phyloP scores from a whole-genome alignment of 257 asterid species.

The Primulina eburnea region DNA sequence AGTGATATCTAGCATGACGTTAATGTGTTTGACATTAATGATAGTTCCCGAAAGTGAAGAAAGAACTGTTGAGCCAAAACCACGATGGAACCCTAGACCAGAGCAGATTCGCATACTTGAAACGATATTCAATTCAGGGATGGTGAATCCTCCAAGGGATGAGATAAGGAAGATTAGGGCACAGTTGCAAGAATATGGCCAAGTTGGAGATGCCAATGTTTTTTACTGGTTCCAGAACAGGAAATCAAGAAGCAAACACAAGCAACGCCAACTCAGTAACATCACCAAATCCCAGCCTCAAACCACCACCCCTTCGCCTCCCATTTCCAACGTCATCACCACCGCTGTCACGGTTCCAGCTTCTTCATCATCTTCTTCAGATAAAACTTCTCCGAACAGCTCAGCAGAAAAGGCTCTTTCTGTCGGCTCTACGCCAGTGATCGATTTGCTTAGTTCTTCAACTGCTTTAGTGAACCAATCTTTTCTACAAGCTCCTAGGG shows the following conservation, averaged over 20 bases:
- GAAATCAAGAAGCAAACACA: slow-evolving; percentile 89
- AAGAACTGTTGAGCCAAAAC: slow-evolving; percentile 88
- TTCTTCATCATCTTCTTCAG: slow-evolving; percentile 58
- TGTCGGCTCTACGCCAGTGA: slow-evolving; percentile 33
- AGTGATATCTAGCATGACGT: neutral
- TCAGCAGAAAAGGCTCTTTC: slow-evolving; percentile 47
- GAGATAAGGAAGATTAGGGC: slow-evolving; percentile 85
- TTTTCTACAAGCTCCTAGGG: slow-evolving; percentile 34
- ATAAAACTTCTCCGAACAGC: slow-evolving; percentile 49
- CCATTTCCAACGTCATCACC: slow-evolving; percentile 6
- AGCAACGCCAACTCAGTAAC: slow-evolving; percentile 63
- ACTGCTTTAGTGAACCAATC: slow-evolving; percentile 74
- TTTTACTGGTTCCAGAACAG: slow-evolving; percentile 98
- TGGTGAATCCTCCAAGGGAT: slow-evolving; percentile 93
- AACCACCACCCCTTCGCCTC: slow-evolving; percentile 26
- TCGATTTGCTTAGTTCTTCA: slow-evolving; percentile 55
- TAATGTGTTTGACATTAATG: neutral
- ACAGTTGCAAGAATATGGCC: slow-evolving; percentile 82
- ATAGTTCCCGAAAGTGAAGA: slow-evolving; percentile 54
- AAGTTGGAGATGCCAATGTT: slow-evolving; percentile 94
- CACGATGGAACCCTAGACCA: slow-evolving; percentile 94
- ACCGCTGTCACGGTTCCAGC: slow-evolving; percentile 19
- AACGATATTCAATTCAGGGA: slow-evolving; percentile 87
- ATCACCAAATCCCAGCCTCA: slow-evolving; percentile 27
- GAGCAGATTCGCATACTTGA: slow-evolving; percentile 90